A percentile compares a stretch with the other conserved stretches of the same genome.
Evolutionary conservation across 371 early-diverging fungal genomes (phyloP).

Genomic region (Rhizomucor miehei): DNA sequence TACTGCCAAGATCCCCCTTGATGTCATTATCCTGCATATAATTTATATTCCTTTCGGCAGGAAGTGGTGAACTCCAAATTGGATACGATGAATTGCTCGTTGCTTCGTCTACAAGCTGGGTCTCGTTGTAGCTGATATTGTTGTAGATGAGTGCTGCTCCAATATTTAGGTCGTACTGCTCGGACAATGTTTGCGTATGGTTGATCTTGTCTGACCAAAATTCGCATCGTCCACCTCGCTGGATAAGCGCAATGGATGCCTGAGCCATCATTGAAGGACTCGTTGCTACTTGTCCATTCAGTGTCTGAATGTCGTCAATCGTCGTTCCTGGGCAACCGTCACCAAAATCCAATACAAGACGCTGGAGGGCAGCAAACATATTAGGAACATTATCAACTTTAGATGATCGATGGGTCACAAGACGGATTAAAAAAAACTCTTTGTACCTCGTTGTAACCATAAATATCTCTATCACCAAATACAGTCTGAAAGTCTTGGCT

Average conservation of each 20-base stretch:
- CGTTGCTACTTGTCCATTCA: slow-evolving; percentile 8
- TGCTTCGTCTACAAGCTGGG: slow-evolving; percentile 2
- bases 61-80: slow-evolving; percentile 16
- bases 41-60: slow-evolving; percentile 21
- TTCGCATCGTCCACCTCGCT: slow-evolving; percentile 20
- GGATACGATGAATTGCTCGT: slow-evolving; percentile 22
- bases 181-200: slow-evolving; percentile 17
- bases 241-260: slow-evolving; percentile 27
- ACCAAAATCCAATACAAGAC: slow-evolving; percentile 16
- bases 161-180: slow-evolving; percentile 17
- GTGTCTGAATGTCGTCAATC: slow-evolving; percentile 8
- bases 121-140: slow-evolving; percentile 14
- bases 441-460: slow-evolving; percentile 27
- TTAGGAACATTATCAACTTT: neutral
- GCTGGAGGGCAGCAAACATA: slow-evolving; percentile 4
- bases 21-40: slow-evolving; percentile 36
- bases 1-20: slow-evolving; percentile 1
- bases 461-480: slow-evolving; percentile 22
- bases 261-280: slow-evolving; percentile 14
- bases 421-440: neutral
- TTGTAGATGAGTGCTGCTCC: slow-evolving; percentile 32
- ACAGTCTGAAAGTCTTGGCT: slow-evolving; percentile 42
- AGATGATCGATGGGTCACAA: neutral
- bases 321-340: slow-evolving; percentile 8
- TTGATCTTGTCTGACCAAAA: slow-evolving; percentile 37